phyloP scores from a whole-genome alignment of 2,329 filamentous ascomycete species.

The Fusarium camptoceras region DNA sequence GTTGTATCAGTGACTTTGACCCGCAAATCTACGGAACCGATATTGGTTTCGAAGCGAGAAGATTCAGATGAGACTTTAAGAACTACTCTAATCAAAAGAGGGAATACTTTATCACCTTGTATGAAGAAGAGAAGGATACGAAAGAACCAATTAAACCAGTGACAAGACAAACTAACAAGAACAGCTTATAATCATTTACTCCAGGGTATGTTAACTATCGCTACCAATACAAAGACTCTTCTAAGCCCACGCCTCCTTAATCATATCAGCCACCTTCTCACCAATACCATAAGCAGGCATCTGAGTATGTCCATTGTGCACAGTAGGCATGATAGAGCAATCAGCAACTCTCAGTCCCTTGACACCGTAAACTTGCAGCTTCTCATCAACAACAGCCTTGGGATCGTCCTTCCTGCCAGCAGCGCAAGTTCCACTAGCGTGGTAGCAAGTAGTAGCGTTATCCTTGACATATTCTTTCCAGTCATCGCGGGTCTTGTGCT shows the following conservation, averaged over 20 bases:
- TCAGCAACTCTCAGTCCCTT: constrained; percentile 65
- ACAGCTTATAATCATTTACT: neutral
- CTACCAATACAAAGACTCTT: neutral
- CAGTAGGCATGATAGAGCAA: constrained; percentile 63
- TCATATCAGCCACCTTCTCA: constrained; percentile 62
- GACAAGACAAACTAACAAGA: neutral
- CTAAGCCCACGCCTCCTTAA: constrained; percentile 53
- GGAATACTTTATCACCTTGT: neutral
- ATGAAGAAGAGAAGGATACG: neutral
- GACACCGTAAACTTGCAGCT: constrained; percentile 64
- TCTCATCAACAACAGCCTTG: constrained; percentile 65
- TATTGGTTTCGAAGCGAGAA: neutral
- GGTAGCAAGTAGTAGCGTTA: constrained; percentile 67
- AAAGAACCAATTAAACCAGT: neutral
- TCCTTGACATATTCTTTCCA: constrained; percentile 69
- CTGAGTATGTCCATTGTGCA: constrained; percentile 63
- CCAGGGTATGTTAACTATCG: neutral
- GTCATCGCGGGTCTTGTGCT: constrained; percentile 60
- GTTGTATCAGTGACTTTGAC: neutral
- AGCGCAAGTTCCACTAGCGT: constrained; percentile 48
- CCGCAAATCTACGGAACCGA: neutral
- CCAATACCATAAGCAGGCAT: constrained; percentile 70
- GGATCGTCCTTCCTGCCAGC: constrained; percentile 58
- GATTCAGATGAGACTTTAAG: neutral
- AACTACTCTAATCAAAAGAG: neutral